phyloP scores from a whole-genome alignment of 495 filamentous ascomycete species.

The Neurospora sp. region DNA sequence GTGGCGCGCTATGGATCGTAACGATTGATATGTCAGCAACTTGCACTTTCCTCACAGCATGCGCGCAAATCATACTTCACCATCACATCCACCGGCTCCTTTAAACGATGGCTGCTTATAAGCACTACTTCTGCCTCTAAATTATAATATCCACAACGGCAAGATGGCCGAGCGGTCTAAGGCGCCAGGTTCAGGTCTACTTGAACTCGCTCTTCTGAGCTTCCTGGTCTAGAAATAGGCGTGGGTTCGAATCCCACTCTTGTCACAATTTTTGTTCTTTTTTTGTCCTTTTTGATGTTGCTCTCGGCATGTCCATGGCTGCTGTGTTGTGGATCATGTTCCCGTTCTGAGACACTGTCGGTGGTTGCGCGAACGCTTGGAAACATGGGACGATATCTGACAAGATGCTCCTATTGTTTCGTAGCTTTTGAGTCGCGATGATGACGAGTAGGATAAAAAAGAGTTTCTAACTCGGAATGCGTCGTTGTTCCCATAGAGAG shows the following conservation, averaged over 20 bases:
- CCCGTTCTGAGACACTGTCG: background rate
- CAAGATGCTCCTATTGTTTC: background rate
- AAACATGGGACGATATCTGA: background rate
- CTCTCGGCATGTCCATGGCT: background rate
- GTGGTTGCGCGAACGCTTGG: background rate
- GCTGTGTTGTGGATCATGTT: background rate
- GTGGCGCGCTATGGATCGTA: too few species aligned
- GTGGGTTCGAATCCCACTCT: conserved; percentile 12
- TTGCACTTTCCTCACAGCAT: background rate
- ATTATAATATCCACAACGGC: background rate
- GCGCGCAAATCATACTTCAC: background rate
- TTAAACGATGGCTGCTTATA: background rate
- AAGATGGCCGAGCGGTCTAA: background rate
- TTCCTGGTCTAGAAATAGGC: conserved; percentile 1
- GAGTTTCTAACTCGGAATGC: background rate
- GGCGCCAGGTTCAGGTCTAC: background rate
- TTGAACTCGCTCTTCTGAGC: background rate
- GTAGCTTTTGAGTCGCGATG: background rate
- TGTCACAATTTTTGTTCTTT: background rate
- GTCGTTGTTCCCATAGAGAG: background rate
- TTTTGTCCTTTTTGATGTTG: background rate
- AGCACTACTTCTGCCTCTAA: background rate
- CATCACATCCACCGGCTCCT: background rate
- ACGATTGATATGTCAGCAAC: background rate
- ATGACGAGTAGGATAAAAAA: background rate